A percentile compares a stretch with the other conserved stretches of the same genome.
Evolutionary conservation across 1,139 yeast genomes (phyloP).

Genomic region (Sugiyamaella sp.): DNA sequence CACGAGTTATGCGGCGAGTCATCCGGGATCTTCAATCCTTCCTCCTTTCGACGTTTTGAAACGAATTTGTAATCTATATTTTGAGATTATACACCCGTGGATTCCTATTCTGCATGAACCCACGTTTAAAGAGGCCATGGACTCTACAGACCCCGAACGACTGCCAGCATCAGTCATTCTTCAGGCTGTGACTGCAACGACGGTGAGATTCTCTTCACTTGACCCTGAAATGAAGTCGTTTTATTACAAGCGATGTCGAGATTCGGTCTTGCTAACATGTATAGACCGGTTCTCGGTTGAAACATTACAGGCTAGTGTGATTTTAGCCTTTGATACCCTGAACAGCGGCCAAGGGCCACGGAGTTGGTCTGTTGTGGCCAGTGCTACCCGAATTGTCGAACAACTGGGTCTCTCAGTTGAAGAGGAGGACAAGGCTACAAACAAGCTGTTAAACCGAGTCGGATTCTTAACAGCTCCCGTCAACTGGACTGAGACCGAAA

Average conservation of each 20-base stretch:
- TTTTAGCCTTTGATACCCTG: slow-evolving; percentile 34
- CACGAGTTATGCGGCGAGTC: not conserved
- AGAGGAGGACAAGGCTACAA: slow-evolving; percentile 23
- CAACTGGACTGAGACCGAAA: slow-evolving; percentile 31
- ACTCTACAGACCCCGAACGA: slow-evolving; percentile 8
- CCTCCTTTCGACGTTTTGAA: slow-evolving; percentile 18
- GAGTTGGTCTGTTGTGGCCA: slow-evolving; percentile 31
- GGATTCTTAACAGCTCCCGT: slow-evolving; percentile 25
- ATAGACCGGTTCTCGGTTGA: slow-evolving; percentile 34
- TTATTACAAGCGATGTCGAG: slow-evolving; percentile 27
- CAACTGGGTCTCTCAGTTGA: slow-evolving; percentile 30
- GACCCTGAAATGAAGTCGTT: slow-evolving; percentile 16
- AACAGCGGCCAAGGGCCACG: slow-evolving; percentile 34
- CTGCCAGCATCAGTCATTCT: slow-evolving; percentile 21
- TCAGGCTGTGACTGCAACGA: slow-evolving; percentile 33
- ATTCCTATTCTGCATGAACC: slow-evolving; percentile 29
- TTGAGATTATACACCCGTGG: slow-evolving; percentile 30
- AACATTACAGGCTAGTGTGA: slow-evolving; percentile 32
- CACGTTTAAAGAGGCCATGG: slow-evolving; percentile 20
- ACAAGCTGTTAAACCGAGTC: slow-evolving; percentile 24
- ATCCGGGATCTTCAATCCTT: not conserved
- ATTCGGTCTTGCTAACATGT: slow-evolving; percentile 28
- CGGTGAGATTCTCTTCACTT: slow-evolving; percentile 26
- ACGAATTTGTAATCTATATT: slow-evolving; percentile 23
- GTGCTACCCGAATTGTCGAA: slow-evolving; percentile 32